These are phyloP conservation scores for Vaccinium myrtillus DNA, from an alignment of 148 eudicot species.

Conservation along the genomic window DNA sequence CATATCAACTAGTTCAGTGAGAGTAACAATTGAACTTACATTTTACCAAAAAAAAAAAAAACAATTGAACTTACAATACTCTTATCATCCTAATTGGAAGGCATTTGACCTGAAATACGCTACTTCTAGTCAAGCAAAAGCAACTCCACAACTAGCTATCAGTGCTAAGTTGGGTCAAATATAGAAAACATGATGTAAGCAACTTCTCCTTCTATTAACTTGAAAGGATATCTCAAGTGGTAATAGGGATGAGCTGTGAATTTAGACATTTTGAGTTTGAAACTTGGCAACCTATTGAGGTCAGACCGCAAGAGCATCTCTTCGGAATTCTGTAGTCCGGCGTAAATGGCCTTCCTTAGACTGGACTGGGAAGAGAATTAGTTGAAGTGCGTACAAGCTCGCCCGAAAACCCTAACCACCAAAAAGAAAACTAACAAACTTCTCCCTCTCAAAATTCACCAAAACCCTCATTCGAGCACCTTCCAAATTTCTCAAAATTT, in stretches of 20 bases:
- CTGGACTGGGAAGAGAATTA: too few relatives aligned
- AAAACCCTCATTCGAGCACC: conserved; percentile 2
- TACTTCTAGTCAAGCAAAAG: not conserved
- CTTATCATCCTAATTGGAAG: not conserved
- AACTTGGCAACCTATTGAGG: too few relatives aligned
- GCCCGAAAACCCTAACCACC: too few relatives aligned
- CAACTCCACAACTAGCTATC: conserved; percentile 14
- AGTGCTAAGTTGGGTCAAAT: not conserved
- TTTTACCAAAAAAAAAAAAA: too few relatives aligned
- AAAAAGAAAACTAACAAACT: not conserved
- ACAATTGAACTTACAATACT: not conserved
- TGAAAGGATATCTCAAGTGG: too few relatives aligned
- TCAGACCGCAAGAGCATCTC: too few relatives aligned
- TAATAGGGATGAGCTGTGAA: too few relatives aligned
- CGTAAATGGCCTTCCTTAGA: too few relatives aligned
- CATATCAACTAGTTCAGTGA: not conserved
- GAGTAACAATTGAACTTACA: not conserved
- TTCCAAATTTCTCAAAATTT: conserved; percentile 4
- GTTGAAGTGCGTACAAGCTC: too few relatives aligned
- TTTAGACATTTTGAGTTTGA: too few relatives aligned
- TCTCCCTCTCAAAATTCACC: not conserved
- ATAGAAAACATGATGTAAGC: not conserved
- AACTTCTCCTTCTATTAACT: not conserved
- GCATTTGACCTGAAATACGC: not conserved
- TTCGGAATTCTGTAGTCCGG: too few relatives aligned